phyloP scores from a whole-genome alignment of 129 eudicot genomes.

The Arctium minus region DNA sequence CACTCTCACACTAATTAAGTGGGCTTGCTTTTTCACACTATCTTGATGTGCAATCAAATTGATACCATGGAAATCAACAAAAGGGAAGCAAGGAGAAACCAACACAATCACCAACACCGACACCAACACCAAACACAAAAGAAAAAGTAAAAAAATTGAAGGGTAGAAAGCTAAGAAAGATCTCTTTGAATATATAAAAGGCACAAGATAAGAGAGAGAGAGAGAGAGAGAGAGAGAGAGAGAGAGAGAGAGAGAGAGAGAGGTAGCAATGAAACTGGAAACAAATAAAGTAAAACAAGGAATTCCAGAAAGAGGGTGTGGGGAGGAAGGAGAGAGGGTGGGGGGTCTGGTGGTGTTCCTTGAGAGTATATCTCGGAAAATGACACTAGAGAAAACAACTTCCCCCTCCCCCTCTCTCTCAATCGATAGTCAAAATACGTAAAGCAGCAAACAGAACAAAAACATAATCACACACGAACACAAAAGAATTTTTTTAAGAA shows the following conservation, averaged over 20 bases:
- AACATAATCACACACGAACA: conserved; percentile 33
- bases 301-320: conserved; percentile 42
- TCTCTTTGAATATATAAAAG: conserved; percentile 23
- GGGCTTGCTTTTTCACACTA: conserved; percentile 10
- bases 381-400: conserved; percentile 68
- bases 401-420: conserved; percentile 9
- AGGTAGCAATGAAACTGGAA: conserved; percentile 14
- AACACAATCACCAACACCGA: conserved; percentile 34
- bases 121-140: conserved; percentile 28
- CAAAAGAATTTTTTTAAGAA: conserved; percentile 21
- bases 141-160: conserved; percentile 18
- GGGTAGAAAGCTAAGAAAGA: conserved; percentile 31
- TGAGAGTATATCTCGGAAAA: conserved; percentile 71
- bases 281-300: conserved; percentile 38
- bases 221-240: conserved; percentile 1
- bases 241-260: conserved; percentile 1
- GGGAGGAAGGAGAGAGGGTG: conserved; percentile 19
- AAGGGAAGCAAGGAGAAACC: conserved; percentile 25
- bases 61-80: conserved; percentile 35
- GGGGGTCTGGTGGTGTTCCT: conserved; percentile 42
- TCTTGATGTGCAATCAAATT: conserved; percentile 27
- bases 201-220: conserved; percentile 14
- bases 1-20: conserved; percentile 22
- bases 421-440: conserved; percentile 36
- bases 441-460: conserved; percentile 39